Percentiles rank a stretch among this genome's conserved stretches.
Evolutionary conservation across 257 asterid species (phyloP).

Genomic region (Solanum boliviense): DNA sequence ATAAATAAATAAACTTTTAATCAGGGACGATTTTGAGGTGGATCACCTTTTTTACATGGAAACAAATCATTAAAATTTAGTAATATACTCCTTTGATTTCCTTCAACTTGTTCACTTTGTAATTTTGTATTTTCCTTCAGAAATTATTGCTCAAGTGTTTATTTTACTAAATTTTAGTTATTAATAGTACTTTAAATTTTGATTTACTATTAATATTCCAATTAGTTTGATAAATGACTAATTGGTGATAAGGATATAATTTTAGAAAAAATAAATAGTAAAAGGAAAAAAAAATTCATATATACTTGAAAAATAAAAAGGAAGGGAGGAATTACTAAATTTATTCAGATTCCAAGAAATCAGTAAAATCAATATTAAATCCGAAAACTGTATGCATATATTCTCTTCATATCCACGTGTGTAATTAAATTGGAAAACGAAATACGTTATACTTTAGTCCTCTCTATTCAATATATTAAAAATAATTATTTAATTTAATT

Average conservation of each 20-base stretch:
- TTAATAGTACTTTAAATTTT: background rate
- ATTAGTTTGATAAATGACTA: background rate
- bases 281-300: background rate
- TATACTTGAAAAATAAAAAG: background rate
- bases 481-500: too few relatives aligned
- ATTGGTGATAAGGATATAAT: background rate
- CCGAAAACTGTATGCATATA: background rate
- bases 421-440: background rate
- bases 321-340: background rate
- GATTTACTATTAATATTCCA: background rate
- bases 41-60: background rate
- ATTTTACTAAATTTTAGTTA: background rate
- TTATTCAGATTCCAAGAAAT: background rate
- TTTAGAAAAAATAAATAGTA: background rate
- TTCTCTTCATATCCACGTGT: background rate
- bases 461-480: too few relatives aligned
- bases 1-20: too few relatives aligned
- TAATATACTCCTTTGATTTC: background rate
- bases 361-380: background rate
- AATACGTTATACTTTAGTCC: background rate
- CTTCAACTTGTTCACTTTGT: background rate
- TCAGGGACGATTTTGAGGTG: background rate
- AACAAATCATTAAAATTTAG: background rate
- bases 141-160: background rate
- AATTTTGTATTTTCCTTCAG: background rate